Base-by-base conservation (phyloP, 1,284 basidiomycete genomes). In the Athelia psychrophila region DNA sequence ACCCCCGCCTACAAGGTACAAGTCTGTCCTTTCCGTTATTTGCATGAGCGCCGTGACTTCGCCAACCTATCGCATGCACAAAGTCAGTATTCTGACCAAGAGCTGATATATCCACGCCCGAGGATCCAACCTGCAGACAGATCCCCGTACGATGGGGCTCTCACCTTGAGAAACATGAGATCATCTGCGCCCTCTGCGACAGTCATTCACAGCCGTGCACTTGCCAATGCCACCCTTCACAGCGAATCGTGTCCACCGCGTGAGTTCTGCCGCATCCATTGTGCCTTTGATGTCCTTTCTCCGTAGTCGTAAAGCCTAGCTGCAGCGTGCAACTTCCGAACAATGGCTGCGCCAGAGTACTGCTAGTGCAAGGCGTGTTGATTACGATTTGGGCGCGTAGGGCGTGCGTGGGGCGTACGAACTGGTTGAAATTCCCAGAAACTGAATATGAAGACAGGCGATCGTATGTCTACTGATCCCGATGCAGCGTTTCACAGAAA, bases 101-200 rank as follows among this genome's bases (percentile, higher is more conserved):
- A n/a, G n/a, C n/a, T n/a, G n/a, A n/a, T n/a, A n/a, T n/a, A n/a
- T n/a, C n/a, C n/a, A n/a, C n/a, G n/a, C n/a, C n/a, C n/a, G n/a
- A n/a, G n/a, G n/a, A n/a, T n/a, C n/a, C n/a, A n/a, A n/a, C n/a
- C n/a, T n/a, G n/a, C n/a, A n/a, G n/a, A n/a, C n/a, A n/a, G n/a
- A n/a, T n/a, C n/a, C n/a, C n/a, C n/a, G n/a, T n/a, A n/a, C n/a
- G n/a, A n/a, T n/a, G n/a, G n/a, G 10, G 3, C 36, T 70, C 77
- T 47, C 53, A 83, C 88, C 75, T 88, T 84, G 55, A 94, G 74
- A 66, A 95, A 95, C 93, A 95, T 95, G 50, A 95, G 77, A 67
- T 94, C 91, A 44, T 88, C 86, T 12, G 82, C 72, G 42, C 78
- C 75, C 65, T 92, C 84, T 2, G 91, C 91, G 8, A 91, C 80